Evolutionary conservation across 495 filamentous ascomycete genomes (phyloP), one percentile per base, ranked within the genome.

Genomic region (Xylaria venustula): DNA sequence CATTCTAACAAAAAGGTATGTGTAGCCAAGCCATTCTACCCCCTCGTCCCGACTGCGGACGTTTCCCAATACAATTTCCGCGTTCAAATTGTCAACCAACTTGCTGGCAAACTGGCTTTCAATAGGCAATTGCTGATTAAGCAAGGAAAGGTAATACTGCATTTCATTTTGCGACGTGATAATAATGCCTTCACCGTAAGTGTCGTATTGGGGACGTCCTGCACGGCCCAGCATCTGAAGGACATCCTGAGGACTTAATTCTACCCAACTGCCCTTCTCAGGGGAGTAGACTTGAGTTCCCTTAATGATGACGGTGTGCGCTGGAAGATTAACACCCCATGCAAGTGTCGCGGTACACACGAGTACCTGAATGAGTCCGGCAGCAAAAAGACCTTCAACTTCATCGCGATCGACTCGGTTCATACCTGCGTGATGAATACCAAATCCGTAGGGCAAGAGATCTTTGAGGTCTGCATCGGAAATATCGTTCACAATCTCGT

Each of bases 171-270:
- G 93, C 1, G 90, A 92, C 0, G 94, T 99, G 67, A 99, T 98
- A 71, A 99, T 98, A 70, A 98, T 97, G 72, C 94, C 94, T 66
- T 98, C 94, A 67, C 94, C 94, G 67, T 94, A 98, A 0, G 92
- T 97, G 73, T 99, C 94, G 67, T 91, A 99, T 65, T 99, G 94
- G 8, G 94, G 94, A 55, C 94, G 86, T 70, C 94, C 94, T 44
- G 94, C 94, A 77, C 94, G 92, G 66, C 94, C 94, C 64, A 99
- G 86, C 94, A 99, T 99, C 73, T 99, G 94, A 34, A 99, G 80
- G 42, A 98, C 93, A 75, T 99, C 94, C 68, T 99, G 94, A 11
- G 95, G 94, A 65, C 92, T 97, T 58, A 99, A 71, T 68, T 99
- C 95, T 15, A 99, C 95, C 93, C 94, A 99, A 71, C 90, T 93